These are phyloP conservation scores for Sporothrix inflata DNA, from an alignment of 2,329 filamentous ascomycete genomes.

Conservation along the genomic window DNA sequence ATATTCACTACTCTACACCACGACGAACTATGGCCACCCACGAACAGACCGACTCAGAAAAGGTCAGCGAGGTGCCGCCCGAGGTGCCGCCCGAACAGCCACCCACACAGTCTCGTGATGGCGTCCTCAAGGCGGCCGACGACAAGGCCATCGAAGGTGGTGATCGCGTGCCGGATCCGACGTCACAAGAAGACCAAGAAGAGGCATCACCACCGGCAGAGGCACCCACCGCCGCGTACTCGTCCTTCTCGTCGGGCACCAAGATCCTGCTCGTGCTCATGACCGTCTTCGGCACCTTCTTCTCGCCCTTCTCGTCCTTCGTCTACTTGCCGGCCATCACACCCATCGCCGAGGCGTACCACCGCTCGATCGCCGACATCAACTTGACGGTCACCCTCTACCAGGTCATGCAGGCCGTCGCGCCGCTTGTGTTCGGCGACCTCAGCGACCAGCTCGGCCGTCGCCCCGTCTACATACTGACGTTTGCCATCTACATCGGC, in stretches of 20 bases:
- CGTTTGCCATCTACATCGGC: conserved; percentile 50
- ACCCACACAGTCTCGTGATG: neutral
- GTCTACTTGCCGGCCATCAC: conserved; percentile 53
- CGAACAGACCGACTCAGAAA: neutral
- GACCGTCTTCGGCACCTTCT: conserved; percentile 39
- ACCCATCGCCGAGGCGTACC: conserved; percentile 46
- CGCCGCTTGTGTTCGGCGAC: conserved; percentile 55
- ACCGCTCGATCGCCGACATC: conserved; percentile 42
- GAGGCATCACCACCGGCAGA: neutral
- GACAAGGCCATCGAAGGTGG: neutral
- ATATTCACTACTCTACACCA: neutral
- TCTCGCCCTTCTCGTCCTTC: conserved; percentile 41
- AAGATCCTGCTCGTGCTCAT: conserved; percentile 39
- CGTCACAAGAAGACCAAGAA: neutral
- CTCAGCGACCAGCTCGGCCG: conserved; percentile 54
- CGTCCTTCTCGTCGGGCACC: conserved; percentile 36
- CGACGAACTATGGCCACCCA: neutral
- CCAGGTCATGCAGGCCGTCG: conserved; percentile 56
- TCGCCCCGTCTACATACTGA: conserved; percentile 52
- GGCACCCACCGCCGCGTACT: conserved; percentile 28
- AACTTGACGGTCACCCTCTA: conserved; percentile 50
- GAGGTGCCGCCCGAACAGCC: neutral
- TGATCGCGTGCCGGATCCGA: neutral
- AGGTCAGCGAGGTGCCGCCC: neutral
- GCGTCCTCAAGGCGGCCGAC: neutral